Conservation (phyloP, 1,139 yeast genomes). For the Zygosaccharomyces pseudobailii region DNA sequence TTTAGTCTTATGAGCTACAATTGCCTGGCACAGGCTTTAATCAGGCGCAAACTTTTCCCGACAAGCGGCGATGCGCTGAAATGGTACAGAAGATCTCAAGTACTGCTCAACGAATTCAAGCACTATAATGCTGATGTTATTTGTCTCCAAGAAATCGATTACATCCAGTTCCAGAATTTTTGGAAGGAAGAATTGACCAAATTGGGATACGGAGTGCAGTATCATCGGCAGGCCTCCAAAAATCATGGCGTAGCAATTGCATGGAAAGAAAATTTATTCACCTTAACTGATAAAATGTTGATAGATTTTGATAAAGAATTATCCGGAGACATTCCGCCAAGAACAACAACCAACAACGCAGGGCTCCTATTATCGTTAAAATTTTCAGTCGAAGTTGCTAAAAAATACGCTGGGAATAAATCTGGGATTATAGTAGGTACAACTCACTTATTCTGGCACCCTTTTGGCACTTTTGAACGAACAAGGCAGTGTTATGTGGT, state of each 20-base stretch:
- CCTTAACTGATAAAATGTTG: conserved; percentile 45
- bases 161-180: conserved; percentile 52
- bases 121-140: conserved; percentile 67
- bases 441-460: conserved; percentile 91
- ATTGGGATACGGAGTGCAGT: conserved; percentile 57
- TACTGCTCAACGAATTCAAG: conserved; percentile 56
- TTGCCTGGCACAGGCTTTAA: conserved; percentile 75
- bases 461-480: conserved; percentile 84
- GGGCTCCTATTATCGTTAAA: conserved; percentile 59
- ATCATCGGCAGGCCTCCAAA: conserved; percentile 55
- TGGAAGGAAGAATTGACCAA: conserved; percentile 58
- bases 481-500: conserved; percentile 74
- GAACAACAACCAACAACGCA: conserved; percentile 64
- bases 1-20: conserved; percentile 64
- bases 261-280: conserved; percentile 46
- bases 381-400: conserved; percentile 38
- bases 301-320: conserved; percentile 60
- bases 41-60: conserved; percentile 74
- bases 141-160: conserved; percentile 81
- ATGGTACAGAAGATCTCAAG: conserved; percentile 70
- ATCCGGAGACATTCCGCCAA: conserved; percentile 44
- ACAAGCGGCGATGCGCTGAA: conserved; percentile 77
- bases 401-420: conserved; percentile 35
- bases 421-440: conserved; percentile 70
- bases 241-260: conserved; percentile 77